These are phyloP conservation scores for Paecilomyces sp. DNA, from an alignment of 2,329 filamentous ascomycete genomes.

Conservation along the genomic window DNA sequence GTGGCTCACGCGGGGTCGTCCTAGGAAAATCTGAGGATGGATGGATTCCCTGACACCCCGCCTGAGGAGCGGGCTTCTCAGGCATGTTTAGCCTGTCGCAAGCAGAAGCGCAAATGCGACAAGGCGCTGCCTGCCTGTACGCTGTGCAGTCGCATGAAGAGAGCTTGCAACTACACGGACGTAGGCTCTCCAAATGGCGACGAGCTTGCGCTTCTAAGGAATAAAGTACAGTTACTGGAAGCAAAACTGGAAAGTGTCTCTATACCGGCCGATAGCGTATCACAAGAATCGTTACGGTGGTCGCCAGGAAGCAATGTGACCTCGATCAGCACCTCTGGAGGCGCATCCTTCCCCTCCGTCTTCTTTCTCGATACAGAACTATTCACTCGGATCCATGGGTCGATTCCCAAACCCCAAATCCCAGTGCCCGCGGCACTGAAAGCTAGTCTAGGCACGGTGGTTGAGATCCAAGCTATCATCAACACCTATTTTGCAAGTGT, in stretches of 20 bases:
- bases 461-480: not conserved
- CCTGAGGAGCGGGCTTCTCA: conserved; percentile 21
- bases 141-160: conserved; percentile 34
- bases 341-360: not conserved
- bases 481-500: not conserved
- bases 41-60: not conserved
- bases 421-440: not conserved
- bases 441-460: not conserved
- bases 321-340: not conserved
- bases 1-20: not conserved
- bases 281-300: not conserved
- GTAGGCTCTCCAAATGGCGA: not conserved
- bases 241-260: not conserved
- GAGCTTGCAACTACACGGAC: conserved; percentile 15
- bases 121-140: conserved; percentile 43
- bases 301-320: not conserved
- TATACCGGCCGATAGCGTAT: not conserved
- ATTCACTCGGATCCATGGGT: not conserved
- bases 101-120: conserved; percentile 48
- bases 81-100: conserved; percentile 39
- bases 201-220: not conserved
- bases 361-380: not conserved
- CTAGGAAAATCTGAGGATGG: not conserved
- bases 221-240: not conserved
- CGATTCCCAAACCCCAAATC: not conserved